A percentile compares a stretch with the other conserved stretches of the same genome.
phyloP scores from a whole-genome alignment of 441 rosid genomes.

The Geranium incanum region DNA sequence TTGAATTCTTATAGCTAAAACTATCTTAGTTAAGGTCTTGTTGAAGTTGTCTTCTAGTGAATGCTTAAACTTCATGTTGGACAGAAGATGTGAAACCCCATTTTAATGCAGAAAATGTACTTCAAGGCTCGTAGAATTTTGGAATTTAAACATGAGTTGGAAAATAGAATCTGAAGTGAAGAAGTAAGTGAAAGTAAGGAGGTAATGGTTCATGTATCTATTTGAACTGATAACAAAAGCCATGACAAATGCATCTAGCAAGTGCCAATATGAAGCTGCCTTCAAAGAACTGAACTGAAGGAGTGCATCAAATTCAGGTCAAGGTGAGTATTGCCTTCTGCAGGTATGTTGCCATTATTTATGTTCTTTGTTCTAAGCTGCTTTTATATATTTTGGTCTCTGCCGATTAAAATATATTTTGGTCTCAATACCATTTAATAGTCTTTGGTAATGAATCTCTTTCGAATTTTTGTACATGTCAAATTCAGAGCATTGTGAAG shows the following conservation, averaged over 20 bases:
- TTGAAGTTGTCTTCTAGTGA: background rate
- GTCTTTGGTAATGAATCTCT: background rate
- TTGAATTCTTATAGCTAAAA: too few species aligned
- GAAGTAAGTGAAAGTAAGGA: background rate
- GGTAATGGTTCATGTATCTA: background rate
- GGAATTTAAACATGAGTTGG: too few species aligned
- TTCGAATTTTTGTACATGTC: too few species aligned
- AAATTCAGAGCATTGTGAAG: background rate
- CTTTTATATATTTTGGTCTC: background rate
- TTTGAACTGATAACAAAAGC: background rate
- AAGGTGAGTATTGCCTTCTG: background rate
- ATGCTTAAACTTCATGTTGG: background rate
- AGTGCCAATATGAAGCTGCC: background rate
- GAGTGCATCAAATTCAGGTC: background rate
- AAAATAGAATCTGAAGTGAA: too few species aligned
- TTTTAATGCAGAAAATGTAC: background rate
- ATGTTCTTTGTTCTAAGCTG: background rate
- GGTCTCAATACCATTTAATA: background rate
- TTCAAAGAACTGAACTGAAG: background rate
- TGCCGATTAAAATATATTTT: too few species aligned
- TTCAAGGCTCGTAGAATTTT: too few species aligned
- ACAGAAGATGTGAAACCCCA: background rate
- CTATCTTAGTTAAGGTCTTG: background rate
- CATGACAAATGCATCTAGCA: background rate
- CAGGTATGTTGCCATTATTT: background rate